phyloP scores from a whole-genome alignment of 805 yeast species.

The Priceomyces haplophilus region DNA sequence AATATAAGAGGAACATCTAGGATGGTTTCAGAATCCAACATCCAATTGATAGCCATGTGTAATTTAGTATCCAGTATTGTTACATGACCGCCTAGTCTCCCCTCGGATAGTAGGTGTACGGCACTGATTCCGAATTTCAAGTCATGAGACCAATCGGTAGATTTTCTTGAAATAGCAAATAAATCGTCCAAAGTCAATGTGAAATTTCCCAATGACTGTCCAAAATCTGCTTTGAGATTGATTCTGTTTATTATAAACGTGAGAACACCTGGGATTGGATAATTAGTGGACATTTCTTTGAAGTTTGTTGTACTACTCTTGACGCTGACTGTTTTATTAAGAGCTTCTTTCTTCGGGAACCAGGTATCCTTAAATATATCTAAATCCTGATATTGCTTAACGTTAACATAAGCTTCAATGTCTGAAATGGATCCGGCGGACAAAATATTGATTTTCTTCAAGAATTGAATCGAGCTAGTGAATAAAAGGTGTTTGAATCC shows the following conservation, averaged over 20 bases:
- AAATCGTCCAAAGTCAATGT: conserved; percentile 51
- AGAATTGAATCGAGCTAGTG: conserved; percentile 47
- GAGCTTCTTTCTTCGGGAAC: conserved; percentile 45
- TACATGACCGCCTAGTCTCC: conserved; percentile 78
- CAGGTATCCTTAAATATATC: conserved; percentile 81
- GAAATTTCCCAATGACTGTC: conserved; percentile 75
- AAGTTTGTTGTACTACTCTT: conserved; percentile 43
- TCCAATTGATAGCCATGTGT: conserved; percentile 74
- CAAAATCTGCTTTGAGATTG: conserved; percentile 65
- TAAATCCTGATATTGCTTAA: conserved; percentile 85
- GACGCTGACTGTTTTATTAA: conserved; percentile 14
- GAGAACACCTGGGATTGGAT: conserved; percentile 73
- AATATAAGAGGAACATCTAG: conserved; percentile 66
- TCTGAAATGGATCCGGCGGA: conserved; percentile 54
- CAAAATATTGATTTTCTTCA: conserved; percentile 38
- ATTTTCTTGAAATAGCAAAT: conserved; percentile 70
- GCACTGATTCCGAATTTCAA: conserved; percentile 58
- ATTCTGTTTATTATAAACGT: conserved; percentile 54
- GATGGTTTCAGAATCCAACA: conserved; percentile 36
- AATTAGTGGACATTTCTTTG: conserved; percentile 57
- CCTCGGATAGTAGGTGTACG: conserved; percentile 55
- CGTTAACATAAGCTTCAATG: conserved; percentile 61
- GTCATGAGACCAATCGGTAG: conserved; percentile 67
- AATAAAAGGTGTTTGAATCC: conserved; percentile 43
- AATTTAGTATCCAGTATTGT: conserved; percentile 46